These are phyloP conservation scores for Fusarium haematococcum DNA, from an alignment of 2,329 filamentous ascomycete genomes.

Conservation along the genomic window DNA sequence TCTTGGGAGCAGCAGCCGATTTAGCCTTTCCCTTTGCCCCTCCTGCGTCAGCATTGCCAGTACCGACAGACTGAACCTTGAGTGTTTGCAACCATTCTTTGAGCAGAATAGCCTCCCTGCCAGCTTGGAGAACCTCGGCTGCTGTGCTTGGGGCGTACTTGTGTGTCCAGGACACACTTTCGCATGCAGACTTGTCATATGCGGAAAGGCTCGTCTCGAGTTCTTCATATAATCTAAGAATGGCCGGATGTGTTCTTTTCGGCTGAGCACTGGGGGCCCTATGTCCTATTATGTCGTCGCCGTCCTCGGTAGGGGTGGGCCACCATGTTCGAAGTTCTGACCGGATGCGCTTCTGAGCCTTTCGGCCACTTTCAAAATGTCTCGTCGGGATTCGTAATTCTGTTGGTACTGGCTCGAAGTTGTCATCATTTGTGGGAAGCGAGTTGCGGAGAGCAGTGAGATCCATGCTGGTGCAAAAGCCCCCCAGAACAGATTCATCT, in stretches of 20 bases:
- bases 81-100: constrained; percentile 85
- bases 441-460: constrained; percentile 43
- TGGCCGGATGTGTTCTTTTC: constrained; percentile 64
- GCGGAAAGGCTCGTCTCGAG: constrained; percentile 76
- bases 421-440: constrained; percentile 49
- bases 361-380: constrained; percentile 68
- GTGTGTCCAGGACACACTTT: constrained; percentile 79
- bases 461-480: constrained; percentile 43
- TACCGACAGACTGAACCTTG: constrained; percentile 81
- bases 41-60: constrained; percentile 57
- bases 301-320: neutral
- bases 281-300: constrained; percentile 49
- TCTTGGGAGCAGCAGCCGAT: constrained; percentile 55
- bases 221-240: constrained; percentile 68
- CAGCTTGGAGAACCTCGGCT: constrained; percentile 79
- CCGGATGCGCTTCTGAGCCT: constrained; percentile 62
- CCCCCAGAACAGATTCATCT: constrained; percentile 58
- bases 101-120: constrained; percentile 76
- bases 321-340: constrained; percentile 56
- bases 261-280: constrained; percentile 45
- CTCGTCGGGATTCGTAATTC: constrained; percentile 66
- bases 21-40: constrained; percentile 46
- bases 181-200: constrained; percentile 83
- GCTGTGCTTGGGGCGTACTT: constrained; percentile 84
- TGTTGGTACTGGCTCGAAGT: constrained; percentile 58